A percentile compares a stretch with the other conserved stretches of the same genome.
Evolutionary conservation across 2,329 filamentous ascomycete species (phyloP).

Genomic region (Pyrenophora teres): DNA sequence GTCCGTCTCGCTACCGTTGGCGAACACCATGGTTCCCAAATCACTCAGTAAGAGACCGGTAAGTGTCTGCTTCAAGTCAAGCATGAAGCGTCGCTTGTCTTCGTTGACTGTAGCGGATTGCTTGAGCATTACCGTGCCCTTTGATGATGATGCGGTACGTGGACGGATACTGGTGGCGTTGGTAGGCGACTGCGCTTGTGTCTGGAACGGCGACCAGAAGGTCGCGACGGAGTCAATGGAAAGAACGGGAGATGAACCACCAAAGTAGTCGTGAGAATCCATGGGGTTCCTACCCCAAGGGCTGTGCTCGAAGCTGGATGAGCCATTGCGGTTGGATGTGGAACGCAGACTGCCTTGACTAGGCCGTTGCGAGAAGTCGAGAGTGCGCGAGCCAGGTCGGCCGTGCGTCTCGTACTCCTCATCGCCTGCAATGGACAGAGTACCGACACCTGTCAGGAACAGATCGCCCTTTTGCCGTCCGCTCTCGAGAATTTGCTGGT

Average conservation of each 20-base stretch:
- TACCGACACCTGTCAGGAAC: conserved; percentile 53
- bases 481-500: conserved; percentile 66
- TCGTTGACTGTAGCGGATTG: conserved; percentile 61
- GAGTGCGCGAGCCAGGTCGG: conserved; percentile 46
- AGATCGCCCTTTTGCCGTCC: conserved; percentile 56
- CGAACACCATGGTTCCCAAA: conserved; percentile 82
- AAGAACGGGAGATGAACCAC: conserved; percentile 68
- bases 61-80: conserved; percentile 76
- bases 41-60: conserved; percentile 88
- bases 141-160: conserved; percentile 69
- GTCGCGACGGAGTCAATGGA: conserved; percentile 77
- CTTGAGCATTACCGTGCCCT: conserved; percentile 67
- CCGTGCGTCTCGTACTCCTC: conserved; percentile 51
- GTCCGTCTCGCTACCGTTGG: conserved; percentile 91
- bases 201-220: conserved; percentile 88
- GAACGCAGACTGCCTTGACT: conserved; percentile 63
- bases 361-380: conserved; percentile 56
- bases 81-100: conserved; percentile 78
- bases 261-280: conserved; percentile 73
- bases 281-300: conserved; percentile 68
- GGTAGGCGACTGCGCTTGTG: conserved; percentile 66
- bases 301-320: conserved; percentile 72
- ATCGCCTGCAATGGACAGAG: conserved; percentile 55
- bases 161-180: conserved; percentile 66
- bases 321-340: conserved; percentile 65